A percentile compares a stretch with the other conserved stretches of the same genome.
phyloP scores from a whole-genome alignment of 2,329 filamentous ascomycete species.

The Aspergillus clavatus region DNA sequence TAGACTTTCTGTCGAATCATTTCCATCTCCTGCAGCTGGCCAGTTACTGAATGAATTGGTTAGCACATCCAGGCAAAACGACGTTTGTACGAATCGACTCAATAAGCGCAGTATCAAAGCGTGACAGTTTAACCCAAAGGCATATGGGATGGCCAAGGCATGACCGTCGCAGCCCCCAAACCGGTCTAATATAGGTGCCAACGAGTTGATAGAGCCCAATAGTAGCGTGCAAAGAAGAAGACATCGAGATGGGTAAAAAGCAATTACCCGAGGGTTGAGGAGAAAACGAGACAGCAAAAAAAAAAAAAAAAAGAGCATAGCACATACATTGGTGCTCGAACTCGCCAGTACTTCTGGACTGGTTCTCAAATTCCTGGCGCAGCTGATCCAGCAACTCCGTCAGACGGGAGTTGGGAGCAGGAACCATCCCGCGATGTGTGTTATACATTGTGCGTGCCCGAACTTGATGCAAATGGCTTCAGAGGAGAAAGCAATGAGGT shows the following conservation, averaged over 20 bases:
- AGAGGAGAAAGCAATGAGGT: background rate
- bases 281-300: background rate
- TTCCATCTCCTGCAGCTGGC: constrained; percentile 92
- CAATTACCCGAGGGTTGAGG: too few relatives aligned
- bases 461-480: background rate
- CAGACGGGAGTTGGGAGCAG: constrained; percentile 67
- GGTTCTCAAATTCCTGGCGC: constrained; percentile 82
- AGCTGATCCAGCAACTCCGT: constrained; percentile 90
- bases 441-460: constrained; percentile 65
- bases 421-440: constrained; percentile 74
- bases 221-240: background rate
- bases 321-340: constrained; percentile 91
- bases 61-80: background rate
- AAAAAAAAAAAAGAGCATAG: constrained; percentile 4
- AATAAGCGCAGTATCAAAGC: background rate
- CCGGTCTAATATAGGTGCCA: background rate
- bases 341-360: constrained; percentile 73
- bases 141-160: background rate
- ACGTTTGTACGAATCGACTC: background rate
- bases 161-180: background rate
- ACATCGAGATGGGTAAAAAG: background rate
- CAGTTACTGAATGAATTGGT: constrained; percentile 59
- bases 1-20: constrained; percentile 91
- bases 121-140: background rate
- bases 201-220: background rate